phyloP scores from a whole-genome alignment of 169 alveolate species.

The Theileria parva region DNA sequence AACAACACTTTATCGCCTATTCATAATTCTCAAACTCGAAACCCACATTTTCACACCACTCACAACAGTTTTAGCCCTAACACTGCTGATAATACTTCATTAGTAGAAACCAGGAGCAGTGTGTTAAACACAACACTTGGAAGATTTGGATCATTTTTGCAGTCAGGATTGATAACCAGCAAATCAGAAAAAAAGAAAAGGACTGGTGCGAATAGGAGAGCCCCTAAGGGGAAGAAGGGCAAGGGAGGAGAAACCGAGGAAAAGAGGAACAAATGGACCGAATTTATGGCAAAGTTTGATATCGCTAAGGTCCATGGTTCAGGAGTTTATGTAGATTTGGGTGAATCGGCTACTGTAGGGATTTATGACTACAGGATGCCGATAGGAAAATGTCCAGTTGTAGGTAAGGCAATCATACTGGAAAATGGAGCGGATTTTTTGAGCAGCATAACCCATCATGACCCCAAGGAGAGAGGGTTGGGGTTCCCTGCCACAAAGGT shows the following conservation, averaged over 20 bases:
- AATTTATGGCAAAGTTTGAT: conserved; percentile 73
- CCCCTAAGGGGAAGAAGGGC: neutral
- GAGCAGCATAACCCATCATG: conserved; percentile 57
- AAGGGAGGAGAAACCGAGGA: conserved; percentile 4
- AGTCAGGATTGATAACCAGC: neutral
- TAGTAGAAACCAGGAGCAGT: neutral
- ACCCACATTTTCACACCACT: neutral
- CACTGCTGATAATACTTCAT: neutral
- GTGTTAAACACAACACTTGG: neutral
- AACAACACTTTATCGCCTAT: neutral
- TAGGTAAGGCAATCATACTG: conserved; percentile 70
- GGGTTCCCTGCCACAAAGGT: conserved; percentile 52
- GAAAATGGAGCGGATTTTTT: conserved; percentile 67
- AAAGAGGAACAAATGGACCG: conserved; percentile 63
- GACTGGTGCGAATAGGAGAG: neutral
- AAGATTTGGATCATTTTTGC: neutral
- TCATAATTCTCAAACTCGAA: neutral
- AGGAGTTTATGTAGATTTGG: conserved; percentile 76
- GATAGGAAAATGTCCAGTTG: conserved; percentile 77
- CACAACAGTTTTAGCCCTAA: neutral
- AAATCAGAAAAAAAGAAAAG: conserved; percentile 3
- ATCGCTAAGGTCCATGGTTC: conserved; percentile 69
- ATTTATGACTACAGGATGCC: conserved; percentile 67
- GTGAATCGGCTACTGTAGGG: conserved; percentile 66
- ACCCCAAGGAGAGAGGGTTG: conserved; percentile 66